These are phyloP conservation scores for Hypoxylon sp. DNA, from an alignment of 2,329 filamentous ascomycete species.

Conservation along the genomic window DNA sequence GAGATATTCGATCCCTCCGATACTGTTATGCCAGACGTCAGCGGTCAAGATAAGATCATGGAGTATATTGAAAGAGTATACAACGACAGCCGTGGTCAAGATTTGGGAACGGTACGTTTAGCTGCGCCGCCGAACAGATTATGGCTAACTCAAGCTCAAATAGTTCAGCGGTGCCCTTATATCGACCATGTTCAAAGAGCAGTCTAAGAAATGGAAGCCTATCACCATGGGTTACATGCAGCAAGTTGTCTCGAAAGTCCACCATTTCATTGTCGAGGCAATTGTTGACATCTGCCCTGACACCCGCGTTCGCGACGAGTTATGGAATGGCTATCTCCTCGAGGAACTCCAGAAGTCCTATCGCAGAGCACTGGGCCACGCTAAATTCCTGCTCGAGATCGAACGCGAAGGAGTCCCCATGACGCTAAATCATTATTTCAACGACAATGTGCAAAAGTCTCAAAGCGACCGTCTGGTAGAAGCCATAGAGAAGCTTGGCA, in stretches of 20 bases:
- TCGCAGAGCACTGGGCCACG: conserved; percentile 60
- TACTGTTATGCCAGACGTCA: conserved; percentile 35
- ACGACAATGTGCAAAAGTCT: conserved; percentile 51
- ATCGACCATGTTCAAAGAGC: conserved; percentile 61
- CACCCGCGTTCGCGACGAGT: conserved; percentile 55
- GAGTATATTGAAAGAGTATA: conserved; percentile 62
- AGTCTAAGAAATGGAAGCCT: conserved; percentile 63
- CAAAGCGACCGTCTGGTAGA: conserved; percentile 47
- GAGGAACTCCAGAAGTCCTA: conserved; percentile 62
- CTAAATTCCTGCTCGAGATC: conserved; percentile 63
- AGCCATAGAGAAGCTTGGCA: conserved; percentile 34
- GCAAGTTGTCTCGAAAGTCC: conserved; percentile 60
- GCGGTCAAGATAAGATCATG: conserved; percentile 56
- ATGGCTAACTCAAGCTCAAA: not conserved
- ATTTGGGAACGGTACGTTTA: conserved; percentile 58
- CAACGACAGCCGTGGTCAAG: conserved; percentile 57
- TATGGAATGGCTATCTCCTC: conserved; percentile 58
- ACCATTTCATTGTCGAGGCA: conserved; percentile 61
- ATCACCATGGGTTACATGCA: conserved; percentile 63
- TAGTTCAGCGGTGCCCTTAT: conserved; percentile 53
- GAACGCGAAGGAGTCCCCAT: conserved; percentile 61
- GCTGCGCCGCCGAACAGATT: not conserved
- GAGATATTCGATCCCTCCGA: conserved; percentile 51
- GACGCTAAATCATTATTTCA: conserved; percentile 68
- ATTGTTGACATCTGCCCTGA: conserved; percentile 61